These are phyloP conservation scores for Bipolaris zeicola DNA, from an alignment of 2,329 filamentous ascomycete species.

Conservation along the genomic window DNA sequence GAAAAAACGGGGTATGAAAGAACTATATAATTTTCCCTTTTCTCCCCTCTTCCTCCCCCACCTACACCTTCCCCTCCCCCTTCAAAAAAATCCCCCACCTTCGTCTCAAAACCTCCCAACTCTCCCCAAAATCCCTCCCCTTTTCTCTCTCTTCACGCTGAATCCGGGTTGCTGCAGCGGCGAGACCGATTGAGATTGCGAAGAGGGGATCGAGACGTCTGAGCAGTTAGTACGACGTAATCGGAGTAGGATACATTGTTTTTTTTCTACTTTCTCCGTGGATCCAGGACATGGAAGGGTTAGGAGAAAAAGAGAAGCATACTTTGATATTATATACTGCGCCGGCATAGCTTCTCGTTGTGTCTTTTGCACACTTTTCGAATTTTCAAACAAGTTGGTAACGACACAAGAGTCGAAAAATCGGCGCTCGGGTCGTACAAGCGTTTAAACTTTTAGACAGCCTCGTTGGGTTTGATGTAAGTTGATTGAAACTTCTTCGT, in stretches of 20 bases:
- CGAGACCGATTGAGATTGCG: constrained; percentile 54
- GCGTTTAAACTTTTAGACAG: too few relatives aligned
- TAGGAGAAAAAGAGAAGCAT: neutral
- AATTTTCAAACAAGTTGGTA: too few relatives aligned
- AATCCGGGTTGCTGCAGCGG: constrained; percentile 50
- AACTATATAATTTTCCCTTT: too few relatives aligned
- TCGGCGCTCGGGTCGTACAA: too few relatives aligned
- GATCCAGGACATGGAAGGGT: too few relatives aligned
- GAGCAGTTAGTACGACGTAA: neutral
- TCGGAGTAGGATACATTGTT: too few relatives aligned
- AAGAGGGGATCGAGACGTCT: constrained; percentile 57
- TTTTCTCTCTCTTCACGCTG: constrained; percentile 57
- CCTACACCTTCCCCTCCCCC: constrained; percentile 28
- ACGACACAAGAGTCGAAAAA: too few relatives aligned
- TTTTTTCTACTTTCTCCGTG: too few relatives aligned
- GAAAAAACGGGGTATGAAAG: too few relatives aligned
- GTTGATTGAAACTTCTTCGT: too few relatives aligned
- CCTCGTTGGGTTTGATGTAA: too few relatives aligned
- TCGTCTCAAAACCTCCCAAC: constrained; percentile 49
- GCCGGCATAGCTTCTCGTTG: constrained; percentile 33
- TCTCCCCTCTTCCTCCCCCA: neutral
- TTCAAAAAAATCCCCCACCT: constrained; percentile 34
- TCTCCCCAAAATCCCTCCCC: constrained; percentile 46
- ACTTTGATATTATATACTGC: constrained; percentile 55
- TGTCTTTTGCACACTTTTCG: neutral